phyloP scores from a whole-genome alignment of 345 rosid genomes.

The Trapa bicornis region DNA sequence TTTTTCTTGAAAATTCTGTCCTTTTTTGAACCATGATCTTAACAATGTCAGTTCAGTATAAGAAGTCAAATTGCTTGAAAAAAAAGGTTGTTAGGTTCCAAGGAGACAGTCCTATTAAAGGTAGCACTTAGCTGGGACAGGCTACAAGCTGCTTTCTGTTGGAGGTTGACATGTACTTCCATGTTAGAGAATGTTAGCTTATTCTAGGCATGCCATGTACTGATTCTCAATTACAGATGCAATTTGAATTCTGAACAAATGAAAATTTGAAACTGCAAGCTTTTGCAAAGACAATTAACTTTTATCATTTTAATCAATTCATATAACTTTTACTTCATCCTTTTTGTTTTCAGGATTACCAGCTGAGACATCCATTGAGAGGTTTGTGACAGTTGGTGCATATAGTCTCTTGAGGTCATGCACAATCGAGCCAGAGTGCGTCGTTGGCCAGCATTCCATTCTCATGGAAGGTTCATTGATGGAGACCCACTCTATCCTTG shows the following conservation, averaged over 20 bases:
- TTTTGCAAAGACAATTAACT: background rate
- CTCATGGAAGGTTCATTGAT: slow-evolving; percentile 97
- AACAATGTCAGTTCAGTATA: background rate
- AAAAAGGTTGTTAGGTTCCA: background rate
- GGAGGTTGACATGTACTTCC: background rate
- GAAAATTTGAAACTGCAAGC: background rate
- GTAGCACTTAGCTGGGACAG: background rate
- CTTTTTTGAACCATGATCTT: no score
- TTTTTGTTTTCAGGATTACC: slow-evolving; percentile 55
- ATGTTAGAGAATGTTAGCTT: background rate
- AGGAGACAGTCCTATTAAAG: background rate
- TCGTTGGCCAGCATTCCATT: slow-evolving; percentile 89
- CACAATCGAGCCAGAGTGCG: slow-evolving; percentile 96
- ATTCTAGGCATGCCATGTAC: background rate
- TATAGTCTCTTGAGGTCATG: slow-evolving; percentile 77
- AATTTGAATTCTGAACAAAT: background rate
- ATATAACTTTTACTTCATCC: background rate
- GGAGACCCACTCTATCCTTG: slow-evolving; percentile 81
- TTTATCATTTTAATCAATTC: background rate
- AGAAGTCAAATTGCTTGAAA: background rate
- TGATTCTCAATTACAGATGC: background rate
- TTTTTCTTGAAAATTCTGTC: background rate
- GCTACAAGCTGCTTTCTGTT: background rate
- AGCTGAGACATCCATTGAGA: slow-evolving; percentile 73
- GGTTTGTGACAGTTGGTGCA: slow-evolving; percentile 87